Base-by-base conservation (phyloP, 148 eudicot species). In the Dysphania ambrosioides region DNA sequence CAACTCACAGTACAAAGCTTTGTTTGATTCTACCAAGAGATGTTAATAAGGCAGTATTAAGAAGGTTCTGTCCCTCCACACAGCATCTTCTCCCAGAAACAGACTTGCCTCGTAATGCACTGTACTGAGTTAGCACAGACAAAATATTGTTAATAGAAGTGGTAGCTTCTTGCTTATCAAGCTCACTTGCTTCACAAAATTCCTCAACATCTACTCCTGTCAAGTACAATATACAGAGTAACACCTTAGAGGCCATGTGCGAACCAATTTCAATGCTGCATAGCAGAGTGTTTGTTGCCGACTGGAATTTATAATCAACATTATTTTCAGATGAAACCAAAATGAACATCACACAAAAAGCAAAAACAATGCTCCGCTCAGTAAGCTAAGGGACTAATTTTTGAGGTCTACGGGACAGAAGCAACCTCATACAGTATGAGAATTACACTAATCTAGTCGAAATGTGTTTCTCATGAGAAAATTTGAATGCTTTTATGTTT, bases 11-110 rank as follows among this genome's bases (percentile, higher is more conserved):
- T 83, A 93, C 95, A 91, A 93, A 91, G 91, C 97, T 93, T 85
- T 93, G 93, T 88, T 89, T 91, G 90, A 93, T 93, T 93, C 98
- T 91, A 91, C 97, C 93, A 80, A 93, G 93, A 84, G 97, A 87
- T 86, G 89, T 82, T 85, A 78, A 84, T 79, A 91, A 87, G 79
- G 94, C 87, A 68, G 93, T 82, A 80, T 81, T 80, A 69, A 79
- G 83, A 58, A 74, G 80, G 70, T 75, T 75, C 72, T 55, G 81
- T 68, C 83, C 83, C 67, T 87, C 75, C 56, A 77, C 61, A 75
- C 79, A 80, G 84, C 89, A 87, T 79, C 94, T 85, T 81, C 77
- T 88, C 57, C 80, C 85, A 49, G 87, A 85, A 24, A 91, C 94
- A 69, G 86, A 79, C 82, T 78, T 84, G 75, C 93, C 92, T 0